phyloP scores from a whole-genome alignment of 164 flowering plant species.

The Macadamia integrifolia region DNA sequence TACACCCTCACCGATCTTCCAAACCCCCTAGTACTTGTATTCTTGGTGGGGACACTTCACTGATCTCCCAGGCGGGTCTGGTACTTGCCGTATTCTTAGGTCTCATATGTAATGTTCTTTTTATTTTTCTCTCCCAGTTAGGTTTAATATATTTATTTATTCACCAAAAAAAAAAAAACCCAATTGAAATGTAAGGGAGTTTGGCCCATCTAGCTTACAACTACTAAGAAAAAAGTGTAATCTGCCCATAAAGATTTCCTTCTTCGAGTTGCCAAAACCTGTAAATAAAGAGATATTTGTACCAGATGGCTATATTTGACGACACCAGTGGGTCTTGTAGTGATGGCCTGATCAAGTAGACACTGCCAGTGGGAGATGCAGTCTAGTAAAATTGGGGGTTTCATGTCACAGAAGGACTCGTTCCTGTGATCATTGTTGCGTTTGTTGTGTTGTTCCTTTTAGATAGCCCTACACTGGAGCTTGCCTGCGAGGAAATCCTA shows the following conservation, averaged over 20 bases:
- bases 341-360: constrained; percentile 62
- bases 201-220: constrained; percentile 12
- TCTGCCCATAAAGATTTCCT: neutral
- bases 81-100: no score
- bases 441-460: constrained; percentile 2
- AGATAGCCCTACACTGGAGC: constrained; percentile 26
- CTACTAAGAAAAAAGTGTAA: neutral
- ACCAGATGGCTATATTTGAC: constrained; percentile 55
- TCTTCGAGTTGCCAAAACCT: neutral
- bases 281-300: constrained; percentile 35
- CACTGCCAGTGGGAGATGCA: constrained; percentile 59
- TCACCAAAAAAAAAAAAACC: no score
- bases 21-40: no score
- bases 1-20: no score
- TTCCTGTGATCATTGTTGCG: neutral
- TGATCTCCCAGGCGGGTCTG: no score
- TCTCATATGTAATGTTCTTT: no score
- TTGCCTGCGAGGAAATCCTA: constrained; percentile 69
- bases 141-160: no score
- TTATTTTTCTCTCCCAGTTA: no score
- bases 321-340: constrained; percentile 65
- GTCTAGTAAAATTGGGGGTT: constrained; percentile 58
- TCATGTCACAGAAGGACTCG: constrained; percentile 50
- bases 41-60: no score
- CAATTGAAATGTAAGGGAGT: constrained; percentile 21